Evolutionary conservation across 2,329 filamentous ascomycete genomes (phyloP).

Genomic region (Apiospora arundinis): DNA sequence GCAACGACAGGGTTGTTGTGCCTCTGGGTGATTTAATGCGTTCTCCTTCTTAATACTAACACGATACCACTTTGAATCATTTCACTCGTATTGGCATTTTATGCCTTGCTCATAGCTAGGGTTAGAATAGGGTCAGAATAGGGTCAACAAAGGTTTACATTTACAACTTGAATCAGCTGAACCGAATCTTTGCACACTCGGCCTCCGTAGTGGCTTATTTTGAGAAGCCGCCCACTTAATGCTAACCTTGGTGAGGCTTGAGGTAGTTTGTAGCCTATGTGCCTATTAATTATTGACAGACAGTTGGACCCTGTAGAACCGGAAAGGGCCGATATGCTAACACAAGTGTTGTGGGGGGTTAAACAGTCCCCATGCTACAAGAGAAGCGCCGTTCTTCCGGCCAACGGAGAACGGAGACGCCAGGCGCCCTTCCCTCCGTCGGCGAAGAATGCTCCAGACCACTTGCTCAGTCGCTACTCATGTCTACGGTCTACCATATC

Average conservation of each 20-base stretch:
- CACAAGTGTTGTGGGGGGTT: neutral
- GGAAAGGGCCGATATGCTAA: neutral
- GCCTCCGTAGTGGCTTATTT: neutral
- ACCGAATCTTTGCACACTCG: neutral
- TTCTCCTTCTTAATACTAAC: slow-evolving; percentile 9
- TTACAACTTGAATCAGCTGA: slow-evolving; percentile 2
- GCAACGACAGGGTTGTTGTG: slow-evolving; percentile 8
- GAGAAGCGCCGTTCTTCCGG: slow-evolving; percentile 2
- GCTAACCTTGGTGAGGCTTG: neutral
- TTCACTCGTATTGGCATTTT: neutral
- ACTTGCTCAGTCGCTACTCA: neutral
- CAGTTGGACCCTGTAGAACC: slow-evolving; percentile 5
- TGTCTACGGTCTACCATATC: neutral
- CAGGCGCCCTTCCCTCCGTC: neutral
- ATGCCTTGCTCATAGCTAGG: neutral
- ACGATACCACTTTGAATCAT: slow-evolving; percentile 15
- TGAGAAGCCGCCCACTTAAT: neutral
- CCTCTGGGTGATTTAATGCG: neutral
- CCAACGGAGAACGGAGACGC: neutral
- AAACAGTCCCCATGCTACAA: neutral
- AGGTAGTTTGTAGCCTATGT: neutral
- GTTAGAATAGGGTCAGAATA: neutral
- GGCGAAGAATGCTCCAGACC: neutral
- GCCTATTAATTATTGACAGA: neutral
- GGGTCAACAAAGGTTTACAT: slow-evolving; percentile 10